phyloP scores from a whole-genome alignment of 352 stramenopile genomes.

The Blastocystis sp. region DNA sequence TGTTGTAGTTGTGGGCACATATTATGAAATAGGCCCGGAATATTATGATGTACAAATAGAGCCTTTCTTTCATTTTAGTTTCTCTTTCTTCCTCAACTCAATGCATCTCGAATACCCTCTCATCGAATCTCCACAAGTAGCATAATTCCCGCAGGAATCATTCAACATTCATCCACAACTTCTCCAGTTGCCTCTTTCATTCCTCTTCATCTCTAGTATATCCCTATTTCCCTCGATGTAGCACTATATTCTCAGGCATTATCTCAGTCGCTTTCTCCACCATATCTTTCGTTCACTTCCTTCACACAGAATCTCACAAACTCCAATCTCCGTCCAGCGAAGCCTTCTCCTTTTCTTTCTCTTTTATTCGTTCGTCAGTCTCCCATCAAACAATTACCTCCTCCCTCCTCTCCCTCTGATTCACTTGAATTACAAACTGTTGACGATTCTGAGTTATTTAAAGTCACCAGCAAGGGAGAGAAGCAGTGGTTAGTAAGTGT shows the following conservation, averaged over 20 bases:
- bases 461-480: not conserved
- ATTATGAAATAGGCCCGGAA: conserved; percentile 24
- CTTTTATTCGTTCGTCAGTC: not conserved
- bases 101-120: conserved; percentile 13
- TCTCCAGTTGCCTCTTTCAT: not conserved
- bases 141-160: not conserved
- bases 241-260: not conserved
- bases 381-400: not conserved
- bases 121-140: conserved; percentile 9
- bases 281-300: conserved; percentile 44
- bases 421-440: not conserved
- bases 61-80: not conserved
- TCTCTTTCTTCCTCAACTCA: conserved; percentile 58
- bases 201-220: not conserved
- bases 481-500: conserved; percentile 4
- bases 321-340: not conserved
- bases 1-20: conserved; percentile 40
- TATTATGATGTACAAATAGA: not conserved
- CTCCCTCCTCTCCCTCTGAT: not conserved
- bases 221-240: not conserved
- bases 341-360: not conserved
- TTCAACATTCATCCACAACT: not conserved
- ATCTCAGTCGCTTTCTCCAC: not conserved
- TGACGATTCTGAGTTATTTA: conserved; percentile 4
- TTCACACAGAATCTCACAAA: not conserved